Evolutionary conservation across 495 filamentous ascomycete species (phyloP).

Genomic region (Chlorociboria aeruginascens): DNA sequence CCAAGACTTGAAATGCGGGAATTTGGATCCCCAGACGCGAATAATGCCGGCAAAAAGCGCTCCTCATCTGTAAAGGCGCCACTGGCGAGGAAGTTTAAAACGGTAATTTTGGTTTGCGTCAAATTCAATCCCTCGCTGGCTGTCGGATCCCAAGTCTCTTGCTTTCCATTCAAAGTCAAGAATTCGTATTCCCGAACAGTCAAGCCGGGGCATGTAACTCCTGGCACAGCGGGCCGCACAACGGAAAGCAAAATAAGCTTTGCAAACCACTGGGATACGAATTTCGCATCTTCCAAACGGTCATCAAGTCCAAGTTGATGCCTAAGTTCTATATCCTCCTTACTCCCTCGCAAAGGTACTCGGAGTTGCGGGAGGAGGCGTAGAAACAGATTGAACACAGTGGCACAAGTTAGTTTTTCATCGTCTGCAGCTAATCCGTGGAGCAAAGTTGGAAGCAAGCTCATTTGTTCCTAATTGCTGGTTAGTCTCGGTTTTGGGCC

Average conservation of each 20-base stretch:
- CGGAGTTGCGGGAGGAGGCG: slow-evolving; percentile 59
- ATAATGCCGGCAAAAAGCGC: slow-evolving; percentile 70
- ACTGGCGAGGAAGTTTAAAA: slow-evolving; percentile 61
- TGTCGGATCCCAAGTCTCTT: slow-evolving; percentile 56
- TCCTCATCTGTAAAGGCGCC: slow-evolving; percentile 74
- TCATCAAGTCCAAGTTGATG: slow-evolving; percentile 51
- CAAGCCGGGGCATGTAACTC: slow-evolving; percentile 51
- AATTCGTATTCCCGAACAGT: slow-evolving; percentile 61
- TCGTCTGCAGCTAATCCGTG: slow-evolving; percentile 57
- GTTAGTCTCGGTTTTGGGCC: not conserved
- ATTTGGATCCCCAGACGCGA: slow-evolving; percentile 71
- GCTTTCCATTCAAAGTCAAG: slow-evolving; percentile 51
- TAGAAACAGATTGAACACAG: slow-evolving; percentile 75
- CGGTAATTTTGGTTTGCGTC: slow-evolving; percentile 52
- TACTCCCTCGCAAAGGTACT: slow-evolving; percentile 61
- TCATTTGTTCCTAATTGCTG: slow-evolving; percentile 40
- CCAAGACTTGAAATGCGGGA: slow-evolving; percentile 68
- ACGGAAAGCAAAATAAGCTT: slow-evolving; percentile 65
- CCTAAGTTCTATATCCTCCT: slow-evolving; percentile 62
- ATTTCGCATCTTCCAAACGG: slow-evolving; percentile 50
- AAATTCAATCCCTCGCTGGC: slow-evolving; percentile 51
- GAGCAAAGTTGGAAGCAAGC: slow-evolving; percentile 59
- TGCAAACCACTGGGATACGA: slow-evolving; percentile 64
- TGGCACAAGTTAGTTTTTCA: slow-evolving; percentile 50
- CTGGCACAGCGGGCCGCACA: slow-evolving; percentile 20